Conservation (phyloP, 2,329 filamentous ascomycete genomes). For the Pseudogymnoascus sp. region DNA sequence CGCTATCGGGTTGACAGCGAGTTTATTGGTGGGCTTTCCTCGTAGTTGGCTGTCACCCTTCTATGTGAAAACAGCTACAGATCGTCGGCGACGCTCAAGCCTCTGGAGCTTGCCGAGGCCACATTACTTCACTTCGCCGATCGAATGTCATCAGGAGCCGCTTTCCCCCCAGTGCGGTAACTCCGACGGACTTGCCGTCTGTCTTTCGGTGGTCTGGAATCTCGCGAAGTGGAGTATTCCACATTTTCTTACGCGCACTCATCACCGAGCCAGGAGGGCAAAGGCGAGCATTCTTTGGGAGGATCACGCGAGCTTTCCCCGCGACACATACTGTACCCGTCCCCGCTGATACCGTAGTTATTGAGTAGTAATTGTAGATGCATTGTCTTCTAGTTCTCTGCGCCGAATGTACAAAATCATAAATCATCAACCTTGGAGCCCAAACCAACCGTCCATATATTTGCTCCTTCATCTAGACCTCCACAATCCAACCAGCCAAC, state of each 20-base stretch:
- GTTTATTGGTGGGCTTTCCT: background rate
- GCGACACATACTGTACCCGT: background rate
- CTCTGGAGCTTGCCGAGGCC: background rate
- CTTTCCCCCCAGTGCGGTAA: no score
- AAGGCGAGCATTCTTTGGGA: background rate
- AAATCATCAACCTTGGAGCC: background rate
- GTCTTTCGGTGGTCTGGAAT: background rate
- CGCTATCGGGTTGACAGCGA: no score
- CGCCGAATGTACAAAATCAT: background rate
- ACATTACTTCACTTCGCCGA: background rate
- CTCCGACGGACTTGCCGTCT: background rate
- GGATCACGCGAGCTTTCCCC: background rate
- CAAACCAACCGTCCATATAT: background rate
- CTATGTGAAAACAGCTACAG: background rate
- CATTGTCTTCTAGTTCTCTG: background rate
- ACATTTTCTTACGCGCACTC: no score
- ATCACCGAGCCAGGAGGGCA: background rate
- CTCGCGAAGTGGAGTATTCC: background rate
- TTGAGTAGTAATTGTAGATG: background rate
- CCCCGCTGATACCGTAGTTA: background rate
- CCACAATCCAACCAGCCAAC: background rate
- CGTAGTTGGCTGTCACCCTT: background rate
- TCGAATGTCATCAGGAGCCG: background rate
- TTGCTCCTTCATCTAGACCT: background rate
- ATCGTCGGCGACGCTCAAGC: background rate